Evolutionary conservation across 192 early-diverging fungal species (phyloP).

Genomic region (Pilobolus umbonatus): DNA sequence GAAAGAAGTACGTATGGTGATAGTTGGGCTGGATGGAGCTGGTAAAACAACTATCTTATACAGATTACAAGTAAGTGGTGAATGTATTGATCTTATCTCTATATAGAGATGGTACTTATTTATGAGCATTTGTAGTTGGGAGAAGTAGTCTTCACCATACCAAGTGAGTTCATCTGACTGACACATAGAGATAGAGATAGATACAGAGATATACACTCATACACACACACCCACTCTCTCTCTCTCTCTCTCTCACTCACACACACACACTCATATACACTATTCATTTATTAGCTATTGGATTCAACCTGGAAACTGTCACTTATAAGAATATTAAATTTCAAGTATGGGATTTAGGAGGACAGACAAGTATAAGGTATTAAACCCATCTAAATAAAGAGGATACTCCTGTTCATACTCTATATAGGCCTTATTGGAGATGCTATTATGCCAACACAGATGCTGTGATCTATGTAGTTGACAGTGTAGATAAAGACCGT

Average conservation of each 20-base stretch:
- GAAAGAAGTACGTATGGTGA: constrained; percentile 94
- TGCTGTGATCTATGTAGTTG: constrained; percentile 97
- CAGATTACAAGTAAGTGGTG: constrained; percentile 85
- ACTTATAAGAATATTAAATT: constrained; percentile 98
- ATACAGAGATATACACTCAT: too few relatives aligned
- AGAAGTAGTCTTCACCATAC: constrained; percentile 96
- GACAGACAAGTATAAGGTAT: constrained; percentile 62
- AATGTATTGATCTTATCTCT: too few relatives aligned
- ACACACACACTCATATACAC: background rate
- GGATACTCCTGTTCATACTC: background rate
- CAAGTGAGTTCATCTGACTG: constrained; percentile 66
- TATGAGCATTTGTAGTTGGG: constrained; percentile 69
- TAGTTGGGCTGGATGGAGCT: constrained; percentile 93
- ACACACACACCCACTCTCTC: too few relatives aligned
- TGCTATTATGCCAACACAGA: constrained; percentile 99
- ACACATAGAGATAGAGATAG: too few relatives aligned
- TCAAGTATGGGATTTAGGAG: constrained; percentile 96
- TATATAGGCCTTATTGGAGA: constrained; percentile 85
- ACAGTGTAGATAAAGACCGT: constrained; percentile 87
- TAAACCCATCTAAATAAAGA: background rate
- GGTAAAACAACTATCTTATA: constrained; percentile 98
- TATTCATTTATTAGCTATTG: constrained; percentile 47
- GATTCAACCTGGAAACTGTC: constrained; percentile 90
- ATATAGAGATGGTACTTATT: too few relatives aligned
- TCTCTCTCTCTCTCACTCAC: background rate